These are phyloP conservation scores for Cladosporium sphaerospermum DNA, from an alignment of 2,329 filamentous ascomycete genomes.

Conservation along the genomic window DNA sequence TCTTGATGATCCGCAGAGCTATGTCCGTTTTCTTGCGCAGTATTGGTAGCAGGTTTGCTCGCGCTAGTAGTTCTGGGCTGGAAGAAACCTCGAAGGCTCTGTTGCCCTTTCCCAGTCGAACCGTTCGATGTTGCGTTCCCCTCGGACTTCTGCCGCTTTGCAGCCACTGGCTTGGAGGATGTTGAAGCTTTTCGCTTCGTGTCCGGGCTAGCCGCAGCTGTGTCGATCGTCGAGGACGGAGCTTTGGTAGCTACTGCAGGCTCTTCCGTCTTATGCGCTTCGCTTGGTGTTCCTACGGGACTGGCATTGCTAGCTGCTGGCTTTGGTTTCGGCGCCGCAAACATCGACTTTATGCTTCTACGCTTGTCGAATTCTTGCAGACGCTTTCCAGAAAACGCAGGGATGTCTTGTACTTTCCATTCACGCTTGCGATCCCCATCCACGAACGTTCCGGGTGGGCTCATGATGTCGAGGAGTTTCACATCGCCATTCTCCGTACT, in stretches of 20 bases:
- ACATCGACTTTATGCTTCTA: slow-evolving; percentile 89
- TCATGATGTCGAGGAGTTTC: slow-evolving; percentile 67
- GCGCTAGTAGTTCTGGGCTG: slow-evolving; percentile 47
- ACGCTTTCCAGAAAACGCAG: slow-evolving; percentile 72
- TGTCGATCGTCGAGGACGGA: not conserved
- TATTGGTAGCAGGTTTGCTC: not conserved
- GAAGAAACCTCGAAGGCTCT: slow-evolving; percentile 74
- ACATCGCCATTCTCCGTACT: slow-evolving; percentile 39
- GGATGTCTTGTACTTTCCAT: slow-evolving; percentile 60
- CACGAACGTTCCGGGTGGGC: slow-evolving; percentile 65
- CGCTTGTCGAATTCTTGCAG: slow-evolving; percentile 84
- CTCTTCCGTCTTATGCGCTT: not conserved
- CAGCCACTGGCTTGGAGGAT: slow-evolving; percentile 24
- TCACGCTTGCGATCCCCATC: slow-evolving; percentile 59
- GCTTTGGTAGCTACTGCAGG: not conserved
- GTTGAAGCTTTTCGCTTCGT: slow-evolving; percentile 32
- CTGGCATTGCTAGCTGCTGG: not conserved
- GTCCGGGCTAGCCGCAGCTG: not conserved
- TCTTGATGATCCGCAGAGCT: not conserved
- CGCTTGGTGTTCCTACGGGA: not conserved
- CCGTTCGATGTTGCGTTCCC: slow-evolving; percentile 16
- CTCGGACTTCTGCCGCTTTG: slow-evolving; percentile 49
- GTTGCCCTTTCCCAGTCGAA: slow-evolving; percentile 43
- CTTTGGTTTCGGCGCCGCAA: slow-evolving; percentile 46
- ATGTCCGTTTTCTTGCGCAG: not conserved